Evolutionary conservation across 73 alveolate genomes (phyloP).

Genomic region (Paramecium octaurelia): DNA sequence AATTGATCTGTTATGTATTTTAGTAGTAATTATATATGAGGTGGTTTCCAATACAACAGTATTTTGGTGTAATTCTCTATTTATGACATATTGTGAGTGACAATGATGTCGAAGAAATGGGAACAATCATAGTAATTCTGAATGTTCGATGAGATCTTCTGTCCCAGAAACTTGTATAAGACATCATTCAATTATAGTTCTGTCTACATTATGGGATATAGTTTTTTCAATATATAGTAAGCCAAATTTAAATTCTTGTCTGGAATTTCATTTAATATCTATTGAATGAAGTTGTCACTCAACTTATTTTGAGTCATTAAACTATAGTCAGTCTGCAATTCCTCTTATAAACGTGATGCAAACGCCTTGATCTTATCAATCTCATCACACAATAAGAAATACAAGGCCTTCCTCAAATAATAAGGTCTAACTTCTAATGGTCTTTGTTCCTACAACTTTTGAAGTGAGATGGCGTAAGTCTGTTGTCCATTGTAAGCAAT

Average conservation of each 20-base stretch:
- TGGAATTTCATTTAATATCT: constrained; percentile 13
- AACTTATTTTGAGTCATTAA: background rate
- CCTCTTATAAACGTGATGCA: background rate
- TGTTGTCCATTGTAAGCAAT: background rate
- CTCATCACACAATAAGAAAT: constrained; percentile 47
- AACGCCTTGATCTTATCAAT: constrained; percentile 52
- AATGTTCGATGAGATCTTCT: background rate
- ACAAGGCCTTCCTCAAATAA: constrained; percentile 56
- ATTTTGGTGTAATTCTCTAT: background rate
- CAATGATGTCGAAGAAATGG: constrained; percentile 50
- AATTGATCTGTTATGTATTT: constrained; percentile 38
- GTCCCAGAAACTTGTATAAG: background rate
- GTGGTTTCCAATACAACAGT: constrained; percentile 55
- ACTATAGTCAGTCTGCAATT: constrained; percentile 18
- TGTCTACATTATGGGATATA: constrained; percentile 10
- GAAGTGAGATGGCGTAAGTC: background rate
- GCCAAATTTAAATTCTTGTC: constrained; percentile 40
- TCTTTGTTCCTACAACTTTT: background rate
- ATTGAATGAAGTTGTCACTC: background rate
- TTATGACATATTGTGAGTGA: background rate
- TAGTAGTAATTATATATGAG: constrained; percentile 48
- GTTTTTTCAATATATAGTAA: background rate
- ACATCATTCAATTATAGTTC: constrained; percentile 4
- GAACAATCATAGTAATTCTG: constrained; percentile 46
- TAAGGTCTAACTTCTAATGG: constrained; percentile 54